A percentile compares a stretch with the other conserved stretches of the same genome.
These are phyloP conservation scores for Cladophialophora bantiana DNA, from an alignment of 2,329 filamentous ascomycete genomes.

Conservation along the genomic window DNA sequence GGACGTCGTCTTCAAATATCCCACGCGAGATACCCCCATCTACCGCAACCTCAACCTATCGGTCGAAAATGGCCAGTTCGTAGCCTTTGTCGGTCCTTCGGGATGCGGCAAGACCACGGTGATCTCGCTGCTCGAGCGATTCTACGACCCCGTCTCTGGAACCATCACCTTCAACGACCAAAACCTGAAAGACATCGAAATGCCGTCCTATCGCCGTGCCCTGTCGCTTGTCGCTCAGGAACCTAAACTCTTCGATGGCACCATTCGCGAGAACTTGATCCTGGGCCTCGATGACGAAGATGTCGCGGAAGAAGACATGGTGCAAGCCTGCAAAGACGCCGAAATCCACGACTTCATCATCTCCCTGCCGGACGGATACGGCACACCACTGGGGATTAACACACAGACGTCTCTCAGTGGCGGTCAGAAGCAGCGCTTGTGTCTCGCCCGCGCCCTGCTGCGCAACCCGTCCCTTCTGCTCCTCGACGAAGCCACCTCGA, in stretches of 20 bases:
- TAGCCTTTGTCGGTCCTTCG: slow-evolving; percentile 57
- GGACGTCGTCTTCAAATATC: slow-evolving; percentile 49
- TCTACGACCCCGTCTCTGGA: slow-evolving; percentile 54
- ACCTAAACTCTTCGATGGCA: slow-evolving; percentile 54
- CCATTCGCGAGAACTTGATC: slow-evolving; percentile 56
- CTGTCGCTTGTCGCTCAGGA: slow-evolving; percentile 53
- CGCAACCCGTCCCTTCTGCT: slow-evolving; percentile 61
- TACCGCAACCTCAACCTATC: slow-evolving; percentile 45
- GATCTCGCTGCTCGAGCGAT: slow-evolving; percentile 56
- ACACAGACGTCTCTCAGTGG: slow-evolving; percentile 58
- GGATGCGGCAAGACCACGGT: slow-evolving; percentile 58
- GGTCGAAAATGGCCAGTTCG: slow-evolving; percentile 51
- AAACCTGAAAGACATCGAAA: slow-evolving; percentile 44
- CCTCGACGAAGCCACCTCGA: slow-evolving; percentile 66
- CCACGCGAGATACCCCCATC: slow-evolving; percentile 43
- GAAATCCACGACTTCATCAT: slow-evolving; percentile 62
- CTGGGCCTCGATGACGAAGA: slow-evolving; percentile 51
- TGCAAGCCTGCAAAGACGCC: slow-evolving; percentile 58
- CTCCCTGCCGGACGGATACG: slow-evolving; percentile 60
- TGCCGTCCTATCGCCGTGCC: slow-evolving; percentile 43
- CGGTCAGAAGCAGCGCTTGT: slow-evolving; percentile 64
- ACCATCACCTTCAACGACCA: slow-evolving; percentile 47
- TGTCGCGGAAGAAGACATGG: slow-evolving; percentile 50
- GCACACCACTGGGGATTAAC: slow-evolving; percentile 58
- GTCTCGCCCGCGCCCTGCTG: slow-evolving; percentile 63